phyloP scores from a whole-genome alignment of 129 eudicot species.

The Chrysanthemum makinoi region DNA sequence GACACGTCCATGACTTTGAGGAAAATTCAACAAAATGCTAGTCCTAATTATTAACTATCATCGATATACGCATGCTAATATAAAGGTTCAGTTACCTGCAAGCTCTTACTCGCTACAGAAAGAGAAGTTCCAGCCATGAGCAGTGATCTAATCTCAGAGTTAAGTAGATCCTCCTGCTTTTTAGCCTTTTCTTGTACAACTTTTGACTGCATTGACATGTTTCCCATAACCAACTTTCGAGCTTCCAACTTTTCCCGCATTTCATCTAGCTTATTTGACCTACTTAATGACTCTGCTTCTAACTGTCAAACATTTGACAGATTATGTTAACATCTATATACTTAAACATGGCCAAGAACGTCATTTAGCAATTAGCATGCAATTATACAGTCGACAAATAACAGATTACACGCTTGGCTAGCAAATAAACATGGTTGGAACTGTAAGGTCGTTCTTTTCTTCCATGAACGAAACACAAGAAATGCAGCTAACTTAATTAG shows the following conservation, averaged over 20 bases:
- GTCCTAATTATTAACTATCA: not conserved
- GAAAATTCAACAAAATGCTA: not conserved
- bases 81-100: conserved; percentile 56
- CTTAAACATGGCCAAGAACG: conserved; percentile 9
- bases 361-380: not conserved
- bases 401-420: conserved; percentile 3
- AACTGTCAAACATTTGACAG: conserved; percentile 44
- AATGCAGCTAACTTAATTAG: not conserved
- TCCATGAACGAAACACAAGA: conserved; percentile 2
- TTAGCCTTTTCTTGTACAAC: conserved; percentile 78
- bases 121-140: conserved; percentile 82
- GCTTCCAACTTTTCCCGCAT: conserved; percentile 78
- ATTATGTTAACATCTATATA: conserved; percentile 20
- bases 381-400: not conserved
- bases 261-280: conserved; percentile 75
- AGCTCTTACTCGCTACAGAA: conserved; percentile 65
- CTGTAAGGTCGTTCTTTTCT: not conserved
- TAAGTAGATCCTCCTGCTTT: conserved; percentile 84
- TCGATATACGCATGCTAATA: not conserved
- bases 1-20: not conserved
- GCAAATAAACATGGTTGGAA: not conserved
- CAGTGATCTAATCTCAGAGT: conserved; percentile 74
- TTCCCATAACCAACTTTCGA: conserved; percentile 78
- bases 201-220: conserved; percentile 77
- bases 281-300: conserved; percentile 65